phyloP scores from a whole-genome alignment of 2,329 filamentous ascomycete species.

The Myriosclerotinia duriaeana region DNA sequence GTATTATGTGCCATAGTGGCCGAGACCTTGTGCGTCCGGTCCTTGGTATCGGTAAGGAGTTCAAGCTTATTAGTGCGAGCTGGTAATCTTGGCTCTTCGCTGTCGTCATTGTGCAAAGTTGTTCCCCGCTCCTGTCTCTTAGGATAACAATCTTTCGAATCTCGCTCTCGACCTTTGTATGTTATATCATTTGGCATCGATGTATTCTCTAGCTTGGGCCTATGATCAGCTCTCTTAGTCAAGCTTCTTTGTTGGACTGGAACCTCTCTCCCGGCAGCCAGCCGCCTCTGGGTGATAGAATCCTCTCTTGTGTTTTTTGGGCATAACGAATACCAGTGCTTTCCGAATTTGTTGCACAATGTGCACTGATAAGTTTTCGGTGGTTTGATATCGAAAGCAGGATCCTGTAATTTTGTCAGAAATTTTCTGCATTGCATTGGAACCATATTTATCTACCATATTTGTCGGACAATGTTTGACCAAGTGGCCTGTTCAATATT shows the following conservation, averaged over 20 bases:
- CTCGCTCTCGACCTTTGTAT: neutral
- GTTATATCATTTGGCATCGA: neutral
- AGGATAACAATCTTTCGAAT: neutral
- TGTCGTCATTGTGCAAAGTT: neutral
- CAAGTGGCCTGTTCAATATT: constrained; percentile 42
- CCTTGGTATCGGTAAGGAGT: constrained; percentile 7
- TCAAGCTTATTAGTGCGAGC: neutral
- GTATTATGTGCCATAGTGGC: neutral
- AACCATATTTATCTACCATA: constrained; percentile 28
- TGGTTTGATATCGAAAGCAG: constrained; percentile 42
- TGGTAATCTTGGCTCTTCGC: neutral
- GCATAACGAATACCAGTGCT: constrained; percentile 44
- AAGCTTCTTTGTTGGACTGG: neutral
- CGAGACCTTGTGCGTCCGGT: constrained; percentile 5
- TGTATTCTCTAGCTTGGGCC: too few species aligned
- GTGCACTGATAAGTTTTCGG: constrained; percentile 40
- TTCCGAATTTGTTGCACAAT: constrained; percentile 41
- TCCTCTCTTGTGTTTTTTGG: constrained; percentile 40
- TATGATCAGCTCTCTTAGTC: neutral
- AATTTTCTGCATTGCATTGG: neutral
- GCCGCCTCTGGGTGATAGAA: constrained; percentile 42
- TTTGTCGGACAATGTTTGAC: constrained; percentile 46
- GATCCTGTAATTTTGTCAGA: constrained; percentile 35
- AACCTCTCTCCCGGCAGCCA: constrained; percentile 22
- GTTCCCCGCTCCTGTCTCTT: neutral